Percentiles rank a stretch among this genome's conserved stretches.
These are phyloP conservation scores for Candida silvatica DNA, from an alignment of 805 yeast genomes.

Conservation along the genomic window DNA sequence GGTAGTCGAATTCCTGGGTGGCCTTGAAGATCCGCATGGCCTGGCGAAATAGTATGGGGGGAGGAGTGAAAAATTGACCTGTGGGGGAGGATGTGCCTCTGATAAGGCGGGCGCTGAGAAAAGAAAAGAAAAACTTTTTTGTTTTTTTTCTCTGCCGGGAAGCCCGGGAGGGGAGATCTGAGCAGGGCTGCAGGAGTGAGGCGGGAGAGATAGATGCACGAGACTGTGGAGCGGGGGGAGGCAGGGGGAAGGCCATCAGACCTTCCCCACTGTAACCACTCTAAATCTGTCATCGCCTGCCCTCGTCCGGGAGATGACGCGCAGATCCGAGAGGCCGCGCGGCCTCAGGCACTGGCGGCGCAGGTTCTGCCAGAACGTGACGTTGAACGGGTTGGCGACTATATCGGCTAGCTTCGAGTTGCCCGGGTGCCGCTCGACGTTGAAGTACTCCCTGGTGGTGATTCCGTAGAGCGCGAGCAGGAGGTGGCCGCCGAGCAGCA, in stretches of 20 bases:
- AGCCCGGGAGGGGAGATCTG: too few species aligned
- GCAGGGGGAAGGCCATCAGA: too few species aligned
- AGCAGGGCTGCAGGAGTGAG: too few species aligned
- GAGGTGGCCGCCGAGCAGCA: slow-evolving; percentile 46
- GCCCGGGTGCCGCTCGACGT: slow-evolving; percentile 27
- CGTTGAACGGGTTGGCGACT: slow-evolving; percentile 29
- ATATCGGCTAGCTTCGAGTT: slow-evolving; percentile 20
- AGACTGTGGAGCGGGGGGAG: too few species aligned
- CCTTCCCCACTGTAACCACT: too few species aligned
- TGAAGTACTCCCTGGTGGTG: slow-evolving; percentile 68
- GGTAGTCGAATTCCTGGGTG: slow-evolving; percentile 62
- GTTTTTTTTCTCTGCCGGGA: too few species aligned
- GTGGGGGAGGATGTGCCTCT: too few species aligned
- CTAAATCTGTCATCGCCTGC: background rate
- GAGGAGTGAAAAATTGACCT: too few species aligned
- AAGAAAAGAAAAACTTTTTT: too few species aligned
- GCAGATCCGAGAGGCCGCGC: slow-evolving; percentile 26
- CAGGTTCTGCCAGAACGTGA: background rate
- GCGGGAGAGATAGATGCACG: too few species aligned
- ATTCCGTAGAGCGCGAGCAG: slow-evolving; percentile 47
- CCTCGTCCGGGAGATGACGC: background rate
- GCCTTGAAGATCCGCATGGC: slow-evolving; percentile 74
- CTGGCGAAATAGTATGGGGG: background rate
- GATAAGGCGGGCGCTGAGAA: too few species aligned
- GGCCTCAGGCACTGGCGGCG: slow-evolving; percentile 27